Evolutionary conservation across 2,329 filamentous ascomycete species (phyloP).

Genomic region (Fusarium torulosum): DNA sequence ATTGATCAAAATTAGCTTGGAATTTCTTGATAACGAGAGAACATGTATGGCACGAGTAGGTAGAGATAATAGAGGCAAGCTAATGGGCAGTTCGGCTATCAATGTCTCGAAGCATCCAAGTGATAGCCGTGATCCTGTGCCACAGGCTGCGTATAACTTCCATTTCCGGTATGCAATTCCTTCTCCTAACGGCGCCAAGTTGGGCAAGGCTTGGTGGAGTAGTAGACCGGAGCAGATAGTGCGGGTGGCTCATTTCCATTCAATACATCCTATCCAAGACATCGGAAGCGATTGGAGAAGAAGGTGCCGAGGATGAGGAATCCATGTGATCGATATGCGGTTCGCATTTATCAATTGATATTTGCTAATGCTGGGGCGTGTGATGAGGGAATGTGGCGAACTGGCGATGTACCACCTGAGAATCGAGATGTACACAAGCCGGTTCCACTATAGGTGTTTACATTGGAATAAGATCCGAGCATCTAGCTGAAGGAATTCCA

Average conservation of each 20-base stretch:
- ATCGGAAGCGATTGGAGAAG: conserved; percentile 1
- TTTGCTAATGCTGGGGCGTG: background rate
- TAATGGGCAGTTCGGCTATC: background rate
- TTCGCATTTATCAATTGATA: background rate
- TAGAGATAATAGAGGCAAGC: conserved; percentile 3
- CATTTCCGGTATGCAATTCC: conserved; percentile 30
- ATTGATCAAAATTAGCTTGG: conserved; percentile 4
- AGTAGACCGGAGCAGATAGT: background rate
- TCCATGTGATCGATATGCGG: background rate
- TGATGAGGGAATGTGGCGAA: background rate
- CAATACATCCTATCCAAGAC: background rate
- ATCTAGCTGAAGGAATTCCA: too few species aligned
- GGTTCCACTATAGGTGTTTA: background rate
- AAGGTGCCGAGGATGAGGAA: background rate
- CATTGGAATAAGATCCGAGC: background rate
- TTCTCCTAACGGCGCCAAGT: conserved; percentile 9
- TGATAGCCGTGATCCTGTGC: conserved; percentile 7
- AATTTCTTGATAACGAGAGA: conserved; percentile 1
- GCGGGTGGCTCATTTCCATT: conserved; percentile 6
- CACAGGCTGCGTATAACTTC: conserved; percentile 10
- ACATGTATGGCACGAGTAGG: background rate
- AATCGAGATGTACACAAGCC: background rate
- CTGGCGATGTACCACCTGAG: background rate
- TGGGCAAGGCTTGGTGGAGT: conserved; percentile 25
- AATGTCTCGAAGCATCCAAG: background rate